Evolutionary conservation across 1,139 yeast genomes (phyloP).

Genomic region (Diutina rugosa): DNA sequence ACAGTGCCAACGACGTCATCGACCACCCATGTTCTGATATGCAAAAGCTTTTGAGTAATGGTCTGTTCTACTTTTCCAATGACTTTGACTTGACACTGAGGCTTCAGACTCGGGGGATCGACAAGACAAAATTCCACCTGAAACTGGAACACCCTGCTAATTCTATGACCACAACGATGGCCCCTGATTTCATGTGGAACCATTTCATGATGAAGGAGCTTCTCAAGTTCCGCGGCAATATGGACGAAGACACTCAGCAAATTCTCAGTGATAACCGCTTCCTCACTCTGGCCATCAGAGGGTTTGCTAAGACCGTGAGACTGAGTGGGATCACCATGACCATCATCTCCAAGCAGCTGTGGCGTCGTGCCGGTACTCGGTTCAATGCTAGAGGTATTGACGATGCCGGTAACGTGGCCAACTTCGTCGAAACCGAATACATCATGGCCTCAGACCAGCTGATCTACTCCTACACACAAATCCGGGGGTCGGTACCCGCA

Average conservation of each 20-base stretch:
- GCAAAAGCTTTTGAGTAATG: conserved; percentile 66
- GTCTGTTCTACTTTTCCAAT: conserved; percentile 84
- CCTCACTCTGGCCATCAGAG: conserved; percentile 83
- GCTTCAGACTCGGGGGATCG: conserved; percentile 60
- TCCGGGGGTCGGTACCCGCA: conserved; percentile 90
- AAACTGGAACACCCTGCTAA: conserved; percentile 11
- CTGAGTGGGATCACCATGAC: conserved; percentile 41
- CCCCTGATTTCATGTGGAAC: conserved; percentile 86
- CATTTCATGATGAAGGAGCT: conserved; percentile 80
- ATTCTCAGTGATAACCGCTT: conserved; percentile 66
- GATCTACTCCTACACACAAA: conserved; percentile 68
- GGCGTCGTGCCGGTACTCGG: conserved; percentile 94
- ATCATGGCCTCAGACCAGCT: conserved; percentile 19
- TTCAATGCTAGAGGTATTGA: conserved; percentile 91
- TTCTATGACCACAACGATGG: conserved; percentile 3
- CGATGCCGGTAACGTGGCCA: conserved; percentile 91
- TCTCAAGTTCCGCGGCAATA: conserved; percentile 56
- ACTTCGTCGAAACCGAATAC: conserved; percentile 85
- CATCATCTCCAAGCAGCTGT: conserved; percentile 81
- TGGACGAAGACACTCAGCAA: conserved; percentile 45
- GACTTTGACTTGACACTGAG: conserved; percentile 85
- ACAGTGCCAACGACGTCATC: conserved; percentile 10
- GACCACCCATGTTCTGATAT: conserved; percentile 82
- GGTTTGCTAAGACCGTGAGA: conserved; percentile 76
- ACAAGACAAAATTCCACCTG: conserved; percentile 8